Evolutionary conservation across 345 rosid genomes (phyloP).

Genomic region (Eucalyptus erythrocorys): DNA sequence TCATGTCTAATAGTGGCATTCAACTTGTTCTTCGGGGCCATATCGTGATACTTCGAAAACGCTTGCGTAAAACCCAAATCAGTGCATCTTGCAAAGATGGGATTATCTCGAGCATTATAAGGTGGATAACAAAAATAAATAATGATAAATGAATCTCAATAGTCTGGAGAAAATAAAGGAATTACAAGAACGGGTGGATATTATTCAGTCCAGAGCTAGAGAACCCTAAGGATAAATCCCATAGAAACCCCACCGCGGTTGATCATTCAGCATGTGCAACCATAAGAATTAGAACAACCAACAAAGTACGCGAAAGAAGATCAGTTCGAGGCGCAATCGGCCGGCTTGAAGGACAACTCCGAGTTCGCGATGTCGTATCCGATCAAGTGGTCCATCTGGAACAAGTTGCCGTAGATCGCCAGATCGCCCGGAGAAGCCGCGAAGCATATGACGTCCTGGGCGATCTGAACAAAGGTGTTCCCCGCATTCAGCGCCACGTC

Average conservation of each 20-base stretch:
- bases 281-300: background rate
- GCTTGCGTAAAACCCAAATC: background rate
- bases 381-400: constrained; percentile 30
- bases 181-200: background rate
- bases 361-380: constrained; percentile 26
- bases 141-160: background rate
- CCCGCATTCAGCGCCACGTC: constrained; percentile 21
- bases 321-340: constrained; percentile 20
- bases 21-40: background rate
- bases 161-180: background rate
- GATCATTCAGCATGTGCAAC: background rate
- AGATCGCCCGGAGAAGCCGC: constrained; percentile 7
- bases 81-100: background rate
- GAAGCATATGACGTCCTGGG: constrained; percentile 16
- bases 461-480: constrained; percentile 19
- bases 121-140: background rate
- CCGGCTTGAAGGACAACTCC: constrained; percentile 26
- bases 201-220: background rate
- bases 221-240: background rate
- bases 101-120: background rate
- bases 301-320: too few species aligned
- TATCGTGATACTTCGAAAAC: background rate
- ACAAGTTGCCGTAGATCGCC: constrained; percentile 25
- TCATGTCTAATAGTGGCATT: background rate
- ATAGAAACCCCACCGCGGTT: background rate